These are phyloP conservation scores for Lachnellula arida DNA, from an alignment of 2,329 filamentous ascomycete genomes.

Conservation along the genomic window DNA sequence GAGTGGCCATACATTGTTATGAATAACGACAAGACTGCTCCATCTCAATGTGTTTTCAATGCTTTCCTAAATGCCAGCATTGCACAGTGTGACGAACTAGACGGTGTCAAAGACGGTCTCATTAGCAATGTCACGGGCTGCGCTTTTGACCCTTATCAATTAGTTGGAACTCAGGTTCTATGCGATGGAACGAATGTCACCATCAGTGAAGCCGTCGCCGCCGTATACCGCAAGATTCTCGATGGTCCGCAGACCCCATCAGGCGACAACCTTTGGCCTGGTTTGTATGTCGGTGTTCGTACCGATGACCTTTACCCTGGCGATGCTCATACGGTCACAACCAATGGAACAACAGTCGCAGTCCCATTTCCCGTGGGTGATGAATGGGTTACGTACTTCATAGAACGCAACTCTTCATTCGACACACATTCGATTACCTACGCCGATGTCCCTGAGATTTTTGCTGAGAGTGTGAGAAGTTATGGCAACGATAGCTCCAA, in stretches of 20 bases:
- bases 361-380: not conserved
- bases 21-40: slow-evolving; percentile 6
- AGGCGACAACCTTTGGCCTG: slow-evolving; percentile 9
- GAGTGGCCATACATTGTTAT: slow-evolving; percentile 17
- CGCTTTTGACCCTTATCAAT: slow-evolving; percentile 11
- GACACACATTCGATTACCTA: slow-evolving; percentile 10
- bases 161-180: slow-evolving; percentile 6
- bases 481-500: not conserved
- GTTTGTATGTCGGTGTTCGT: not conserved
- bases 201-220: slow-evolving; percentile 5
- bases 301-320: not conserved
- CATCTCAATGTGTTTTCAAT: slow-evolving; percentile 11
- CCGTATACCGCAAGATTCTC: slow-evolving; percentile 5
- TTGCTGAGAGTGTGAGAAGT: not conserved
- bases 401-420: slow-evolving; percentile 7
- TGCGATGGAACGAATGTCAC: slow-evolving; percentile 8
- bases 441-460: slow-evolving; percentile 1
- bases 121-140: slow-evolving; percentile 8
- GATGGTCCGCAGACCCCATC: slow-evolving; percentile 4
- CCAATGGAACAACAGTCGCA: slow-evolving; percentile 1
- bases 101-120: slow-evolving; percentile 19
- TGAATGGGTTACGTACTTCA: slow-evolving; percentile 9
- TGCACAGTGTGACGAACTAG: slow-evolving; percentile 13
- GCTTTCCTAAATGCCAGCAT: slow-evolving; percentile 8
- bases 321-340: not conserved